Evolutionary conservation across 441 rosid species (phyloP).

Genomic region (Corymbia citriodora): DNA sequence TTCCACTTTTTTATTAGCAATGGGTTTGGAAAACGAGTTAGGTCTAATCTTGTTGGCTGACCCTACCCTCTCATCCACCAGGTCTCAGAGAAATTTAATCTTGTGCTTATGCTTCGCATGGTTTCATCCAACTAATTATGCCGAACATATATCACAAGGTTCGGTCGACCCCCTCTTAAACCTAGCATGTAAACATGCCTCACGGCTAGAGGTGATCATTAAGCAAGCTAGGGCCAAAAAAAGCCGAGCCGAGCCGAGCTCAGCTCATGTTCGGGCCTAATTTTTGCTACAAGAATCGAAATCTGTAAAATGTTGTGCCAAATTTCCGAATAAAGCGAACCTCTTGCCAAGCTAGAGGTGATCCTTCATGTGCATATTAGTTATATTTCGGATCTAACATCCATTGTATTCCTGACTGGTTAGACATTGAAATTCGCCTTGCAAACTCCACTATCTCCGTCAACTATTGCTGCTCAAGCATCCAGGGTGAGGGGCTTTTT

Average conservation of each 20-base stretch:
- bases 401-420: neutral
- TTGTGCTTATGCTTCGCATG: too few relatives aligned
- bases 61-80: too few relatives aligned
- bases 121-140: too few relatives aligned
- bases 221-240: neutral
- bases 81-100: too few relatives aligned
- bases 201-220: neutral
- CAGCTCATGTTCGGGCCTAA: neutral
- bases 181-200: neutral
- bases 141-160: neutral
- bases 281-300: neutral
- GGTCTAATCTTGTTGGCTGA: too few relatives aligned
- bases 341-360: neutral
- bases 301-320: neutral
- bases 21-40: too few relatives aligned
- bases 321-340: neutral
- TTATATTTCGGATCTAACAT: neutral
- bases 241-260: accelerated
- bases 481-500: neutral
- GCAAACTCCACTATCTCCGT: neutral
- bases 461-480: neutral
- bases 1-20: too few relatives aligned
- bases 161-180: neutral
- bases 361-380: neutral
- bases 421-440: neutral